A percentile compares a stretch with the other conserved stretches of the same genome.
Conservation (phyloP, 495 filamentous ascomycete genomes). For the Hypomontagnella submonticulosa region DNA sequence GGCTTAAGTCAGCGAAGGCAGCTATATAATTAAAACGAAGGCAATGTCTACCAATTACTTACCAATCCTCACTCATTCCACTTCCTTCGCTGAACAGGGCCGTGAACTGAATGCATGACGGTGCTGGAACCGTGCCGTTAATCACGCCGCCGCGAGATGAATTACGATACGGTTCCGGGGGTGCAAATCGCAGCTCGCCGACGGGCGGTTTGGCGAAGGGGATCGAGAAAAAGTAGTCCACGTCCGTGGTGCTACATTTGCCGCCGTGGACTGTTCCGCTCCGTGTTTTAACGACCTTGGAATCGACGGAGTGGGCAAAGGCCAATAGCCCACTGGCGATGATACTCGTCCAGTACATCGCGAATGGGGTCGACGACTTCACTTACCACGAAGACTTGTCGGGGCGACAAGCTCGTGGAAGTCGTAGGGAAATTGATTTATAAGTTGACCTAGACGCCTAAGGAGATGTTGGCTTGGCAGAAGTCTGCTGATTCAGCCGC, state of each 20-base stretch:
- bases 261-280: constrained; percentile 33
- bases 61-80: constrained; percentile 51
- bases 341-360: constrained; percentile 11
- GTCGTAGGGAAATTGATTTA: too few relatives aligned
- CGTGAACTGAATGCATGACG: constrained; percentile 52
- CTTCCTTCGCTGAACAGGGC: constrained; percentile 37
- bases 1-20: constrained; percentile 26
- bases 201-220: constrained; percentile 48
- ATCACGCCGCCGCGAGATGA: constrained; percentile 16
- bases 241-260: constrained; percentile 25
- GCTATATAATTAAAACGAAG: background rate
- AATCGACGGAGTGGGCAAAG: constrained; percentile 14
- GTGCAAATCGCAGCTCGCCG: constrained; percentile 43
- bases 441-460: too few relatives aligned
- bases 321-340: constrained; percentile 15
- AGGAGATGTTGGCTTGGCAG: constrained; percentile 6
- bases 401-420: too few relatives aligned
- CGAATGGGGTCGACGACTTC: background rate
- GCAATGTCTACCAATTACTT: constrained; percentile 18
- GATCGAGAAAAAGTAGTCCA: constrained; percentile 42
- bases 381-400: too few relatives aligned
- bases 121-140: constrained; percentile 31
- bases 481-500: constrained; percentile 9
- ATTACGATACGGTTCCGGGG: constrained; percentile 40
- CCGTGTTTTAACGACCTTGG: constrained; percentile 16